Evolutionary conservation across 371 early-diverging fungal species (phyloP).

Genomic region (Rhizopus sp.): DNA sequence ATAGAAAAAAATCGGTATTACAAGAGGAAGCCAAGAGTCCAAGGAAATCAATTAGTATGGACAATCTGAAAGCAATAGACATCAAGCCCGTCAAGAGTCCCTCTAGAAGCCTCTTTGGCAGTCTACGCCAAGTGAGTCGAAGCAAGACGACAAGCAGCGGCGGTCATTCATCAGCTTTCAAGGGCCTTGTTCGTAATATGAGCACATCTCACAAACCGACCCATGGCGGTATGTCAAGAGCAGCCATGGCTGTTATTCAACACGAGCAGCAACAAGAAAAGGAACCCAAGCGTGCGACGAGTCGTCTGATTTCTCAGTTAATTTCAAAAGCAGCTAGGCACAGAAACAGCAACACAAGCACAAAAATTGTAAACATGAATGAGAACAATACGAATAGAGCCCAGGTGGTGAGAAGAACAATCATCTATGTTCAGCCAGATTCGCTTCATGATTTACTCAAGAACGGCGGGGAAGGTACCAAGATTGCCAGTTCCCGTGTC

Average conservation of each 20-base stretch:
- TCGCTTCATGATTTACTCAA: slow-evolving; percentile 24
- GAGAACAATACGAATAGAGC: slow-evolving; percentile 18
- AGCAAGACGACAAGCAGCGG: slow-evolving; percentile 9
- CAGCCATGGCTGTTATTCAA: slow-evolving; percentile 33
- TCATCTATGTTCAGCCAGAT: slow-evolving; percentile 53
- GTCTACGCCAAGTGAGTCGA: slow-evolving; percentile 26
- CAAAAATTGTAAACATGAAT: slow-evolving; percentile 29
- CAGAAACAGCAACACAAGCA: slow-evolving; percentile 6
- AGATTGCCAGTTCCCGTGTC: slow-evolving; percentile 3
- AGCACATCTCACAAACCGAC: slow-evolving; percentile 12
- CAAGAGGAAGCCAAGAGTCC: neutral
- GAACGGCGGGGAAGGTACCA: slow-evolving; percentile 10
- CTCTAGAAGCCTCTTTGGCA: slow-evolving; percentile 24
- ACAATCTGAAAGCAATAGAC: slow-evolving; percentile 1
- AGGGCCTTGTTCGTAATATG: slow-evolving; percentile 24
- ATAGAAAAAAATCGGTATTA: too few relatives aligned
- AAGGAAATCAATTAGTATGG: slow-evolving; percentile 18
- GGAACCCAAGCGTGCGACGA: slow-evolving; percentile 3
- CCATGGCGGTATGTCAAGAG: slow-evolving; percentile 22
- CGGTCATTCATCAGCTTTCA: slow-evolving; percentile 1
- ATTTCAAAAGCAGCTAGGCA: slow-evolving; percentile 16
- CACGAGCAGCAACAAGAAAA: slow-evolving; percentile 14
- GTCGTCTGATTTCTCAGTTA: slow-evolving; percentile 19
- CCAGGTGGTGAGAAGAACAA: slow-evolving; percentile 43
- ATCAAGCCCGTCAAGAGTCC: neutral